Percentiles rank a stretch among this genome's conserved stretches.
These are phyloP conservation scores for Blastobotrys proliferans DNA, from an alignment of 1,139 yeast genomes.

Conservation along the genomic window DNA sequence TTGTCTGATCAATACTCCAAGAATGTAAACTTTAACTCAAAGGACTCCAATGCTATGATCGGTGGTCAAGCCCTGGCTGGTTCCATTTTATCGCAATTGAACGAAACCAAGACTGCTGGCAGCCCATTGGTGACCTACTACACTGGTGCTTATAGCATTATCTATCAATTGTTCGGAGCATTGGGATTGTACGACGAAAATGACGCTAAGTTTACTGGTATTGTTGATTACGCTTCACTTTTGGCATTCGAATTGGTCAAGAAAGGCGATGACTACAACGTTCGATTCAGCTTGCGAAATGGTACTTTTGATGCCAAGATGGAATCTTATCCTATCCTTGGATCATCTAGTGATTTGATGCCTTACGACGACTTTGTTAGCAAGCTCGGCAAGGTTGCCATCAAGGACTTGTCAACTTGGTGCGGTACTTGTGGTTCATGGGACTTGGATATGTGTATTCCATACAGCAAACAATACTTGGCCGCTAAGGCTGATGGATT, in stretches of 20 bases:
- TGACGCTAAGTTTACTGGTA: constrained; percentile 38
- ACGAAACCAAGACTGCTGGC: constrained; percentile 34
- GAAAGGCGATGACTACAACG: constrained; percentile 29
- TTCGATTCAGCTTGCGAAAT: constrained; percentile 42
- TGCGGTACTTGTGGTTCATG: constrained; percentile 37
- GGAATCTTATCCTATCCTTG: constrained; percentile 37
- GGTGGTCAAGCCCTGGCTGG: constrained; percentile 40
- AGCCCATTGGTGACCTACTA: constrained; percentile 38
- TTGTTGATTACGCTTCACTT: constrained; percentile 43
- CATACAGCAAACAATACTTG: constrained; percentile 26
- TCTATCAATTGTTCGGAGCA: constrained; percentile 39
- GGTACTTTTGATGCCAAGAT: constrained; percentile 30
- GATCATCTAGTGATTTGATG: constrained; percentile 27
- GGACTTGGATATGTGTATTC: constrained; percentile 32
- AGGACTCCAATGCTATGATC: constrained; percentile 32
- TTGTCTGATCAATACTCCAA: constrained; percentile 41
- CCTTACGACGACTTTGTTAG: constrained; percentile 36
- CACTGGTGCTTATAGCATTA: constrained; percentile 43
- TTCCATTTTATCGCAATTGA: constrained; percentile 34
- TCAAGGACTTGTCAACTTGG: constrained; percentile 36
- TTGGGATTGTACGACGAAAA: constrained; percentile 33
- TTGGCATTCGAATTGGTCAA: constrained; percentile 41
- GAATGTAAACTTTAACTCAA: constrained; percentile 35
- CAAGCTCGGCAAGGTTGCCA: constrained; percentile 28
- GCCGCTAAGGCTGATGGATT: constrained; percentile 25